Evolutionary conservation across 805 yeast genomes (phyloP).

Genomic region (Wickerhamomyces tratensis): DNA sequence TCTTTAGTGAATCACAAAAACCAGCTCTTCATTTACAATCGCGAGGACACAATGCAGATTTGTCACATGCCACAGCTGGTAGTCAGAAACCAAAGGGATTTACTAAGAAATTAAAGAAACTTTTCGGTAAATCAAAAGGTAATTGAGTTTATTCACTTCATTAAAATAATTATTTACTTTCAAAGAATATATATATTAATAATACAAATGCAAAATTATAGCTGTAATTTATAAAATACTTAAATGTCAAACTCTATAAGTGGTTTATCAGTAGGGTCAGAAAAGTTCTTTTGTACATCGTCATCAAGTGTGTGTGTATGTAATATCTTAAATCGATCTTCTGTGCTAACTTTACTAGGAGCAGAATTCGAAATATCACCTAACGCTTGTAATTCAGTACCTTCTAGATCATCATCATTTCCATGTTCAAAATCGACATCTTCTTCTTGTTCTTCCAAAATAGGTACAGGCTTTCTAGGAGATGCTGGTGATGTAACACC

Average conservation of each 20-base stretch:
- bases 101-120: constrained; percentile 28
- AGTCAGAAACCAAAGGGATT: constrained; percentile 21
- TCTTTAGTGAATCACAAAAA: constrained; percentile 18
- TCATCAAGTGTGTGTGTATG: constrained; percentile 17
- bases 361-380: constrained; percentile 18
- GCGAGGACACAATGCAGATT: constrained; percentile 1
- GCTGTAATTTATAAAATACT: too few relatives aligned
- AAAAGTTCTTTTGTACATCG: constrained; percentile 3
- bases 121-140: constrained; percentile 26
- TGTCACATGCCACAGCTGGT: not conserved
- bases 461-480: constrained; percentile 1
- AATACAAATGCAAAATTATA: too few relatives aligned
- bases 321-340: constrained; percentile 19
- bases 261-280: constrained; percentile 10
- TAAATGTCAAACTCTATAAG: constrained; percentile 36
- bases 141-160: constrained; percentile 1
- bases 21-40: constrained; percentile 3
- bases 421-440: constrained; percentile 35
- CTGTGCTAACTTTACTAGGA: constrained; percentile 3
- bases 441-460: constrained; percentile 24
- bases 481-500: constrained; percentile 4
- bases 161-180: not conserved
- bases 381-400: constrained; percentile 37
- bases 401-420: constrained; percentile 38
- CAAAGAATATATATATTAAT: not conserved